Conservation (phyloP, 257 asterid genomes). For the Datura wrightii region DNA sequence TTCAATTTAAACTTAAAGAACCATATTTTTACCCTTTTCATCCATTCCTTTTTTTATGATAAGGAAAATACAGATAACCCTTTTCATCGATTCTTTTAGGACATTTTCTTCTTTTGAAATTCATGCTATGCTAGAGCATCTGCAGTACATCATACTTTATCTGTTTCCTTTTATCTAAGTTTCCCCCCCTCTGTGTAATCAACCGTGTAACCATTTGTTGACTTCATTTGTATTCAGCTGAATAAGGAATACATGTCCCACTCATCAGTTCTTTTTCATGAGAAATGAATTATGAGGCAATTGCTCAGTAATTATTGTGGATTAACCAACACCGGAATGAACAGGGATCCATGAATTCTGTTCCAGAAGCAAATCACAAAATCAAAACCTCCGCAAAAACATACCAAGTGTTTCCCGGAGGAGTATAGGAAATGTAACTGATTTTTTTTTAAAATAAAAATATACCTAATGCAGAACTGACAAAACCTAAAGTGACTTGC, state of each 20-base stretch:
- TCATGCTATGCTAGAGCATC: neutral
- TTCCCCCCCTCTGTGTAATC: neutral
- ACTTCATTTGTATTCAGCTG: neutral
- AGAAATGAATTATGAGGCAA: slow-evolving; percentile 12
- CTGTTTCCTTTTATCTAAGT: neutral
- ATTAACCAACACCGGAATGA: neutral
- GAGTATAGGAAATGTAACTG: neutral
- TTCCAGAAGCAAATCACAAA: slow-evolving; percentile 4
- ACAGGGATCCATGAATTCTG: neutral
- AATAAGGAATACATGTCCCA: neutral
- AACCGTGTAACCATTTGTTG: neutral
- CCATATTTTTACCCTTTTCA: neutral
- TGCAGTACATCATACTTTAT: neutral
- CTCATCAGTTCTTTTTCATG: slow-evolving; percentile 2
- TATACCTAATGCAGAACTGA: slow-evolving; percentile 11
- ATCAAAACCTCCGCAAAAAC: neutral
- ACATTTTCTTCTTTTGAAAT: neutral
- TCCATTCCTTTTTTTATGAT: neutral
- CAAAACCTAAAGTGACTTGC: slow-evolving; percentile 19
- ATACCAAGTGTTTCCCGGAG: neutral
- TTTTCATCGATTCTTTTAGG: neutral
- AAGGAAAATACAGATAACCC: neutral
- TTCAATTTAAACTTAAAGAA: neutral
- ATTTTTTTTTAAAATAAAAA: neutral
- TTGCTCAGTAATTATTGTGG: neutral